Conservation (phyloP, 1,284 basidiomycete species). For the Lentinus polychrous region DNA sequence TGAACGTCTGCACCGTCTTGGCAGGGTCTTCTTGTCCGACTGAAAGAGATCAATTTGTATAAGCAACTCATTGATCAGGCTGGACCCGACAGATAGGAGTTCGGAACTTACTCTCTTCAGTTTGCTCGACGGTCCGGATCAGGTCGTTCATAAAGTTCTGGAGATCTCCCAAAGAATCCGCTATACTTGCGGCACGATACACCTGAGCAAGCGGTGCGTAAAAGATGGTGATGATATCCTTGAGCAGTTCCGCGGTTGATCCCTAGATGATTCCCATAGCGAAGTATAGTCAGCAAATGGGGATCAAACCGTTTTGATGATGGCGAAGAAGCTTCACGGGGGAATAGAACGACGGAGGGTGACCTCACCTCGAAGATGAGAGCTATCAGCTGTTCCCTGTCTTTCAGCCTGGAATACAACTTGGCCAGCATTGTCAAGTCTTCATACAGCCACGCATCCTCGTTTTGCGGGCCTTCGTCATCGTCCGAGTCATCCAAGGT, state of each 20-base stretch:
- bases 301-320: not conserved
- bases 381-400: constrained; percentile 90
- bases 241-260: constrained; percentile 89
- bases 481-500: constrained; percentile 79
- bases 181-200: constrained; percentile 96
- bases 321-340: not conserved
- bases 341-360: not conserved
- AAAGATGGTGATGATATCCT: constrained; percentile 99
- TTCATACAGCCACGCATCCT: constrained; percentile 93
- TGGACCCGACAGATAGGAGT: not conserved
- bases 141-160: constrained; percentile 96
- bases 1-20: constrained; percentile 87
- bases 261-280: constrained; percentile 45
- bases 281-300: not conserved
- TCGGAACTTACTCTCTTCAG: constrained; percentile 73
- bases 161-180: constrained; percentile 87
- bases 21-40: constrained; percentile 83
- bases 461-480: constrained; percentile 86
- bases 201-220: constrained; percentile 98
- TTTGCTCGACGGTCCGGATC: constrained; percentile 89
- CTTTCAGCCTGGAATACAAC: constrained; percentile 74
- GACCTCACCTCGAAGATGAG: constrained; percentile 85
- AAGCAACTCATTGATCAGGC: not conserved
- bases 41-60: constrained; percentile 23
- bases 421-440: constrained; percentile 78